Evolutionary conservation across 2,329 filamentous ascomycete genomes (phyloP), one percentile per base, ranked within the genome.

Genomic region (Arthrobotrys entomopaga): DNA sequence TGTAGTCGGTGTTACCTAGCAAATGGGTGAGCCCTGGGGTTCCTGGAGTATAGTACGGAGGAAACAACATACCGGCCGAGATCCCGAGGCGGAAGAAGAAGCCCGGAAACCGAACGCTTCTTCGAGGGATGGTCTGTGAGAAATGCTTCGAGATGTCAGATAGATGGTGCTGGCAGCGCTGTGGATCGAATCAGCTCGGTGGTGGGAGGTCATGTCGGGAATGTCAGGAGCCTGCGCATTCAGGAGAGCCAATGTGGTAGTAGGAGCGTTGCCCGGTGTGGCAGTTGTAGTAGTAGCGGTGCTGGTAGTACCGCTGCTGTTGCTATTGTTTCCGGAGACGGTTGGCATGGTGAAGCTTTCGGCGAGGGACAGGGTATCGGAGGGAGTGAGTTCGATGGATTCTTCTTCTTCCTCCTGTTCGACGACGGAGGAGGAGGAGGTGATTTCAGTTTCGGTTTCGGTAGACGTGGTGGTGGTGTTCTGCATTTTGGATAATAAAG

Each of bases 161-260:
- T 73, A 66, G 56, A 73, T 66, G 16, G 69, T 73, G 42, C 69
- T 73, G 42, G 69, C 69, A 19, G 63, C 56, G 24, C 69, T 73
- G 8, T 65, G 61, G 24, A 73, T 61, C n/a, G 69, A 73, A 57
- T 73, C 69, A 16, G 69, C 56, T 34, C 69, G 38, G 50, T 60
- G 69, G 19, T 61, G 69, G 38, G 61, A 49, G 49, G 50, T 73
- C 38, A 56, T 42, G 26, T 73, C 69, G 53, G 46, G 38, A 19
- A 65, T 24, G 16, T 73, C 69, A 24, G 61, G 48, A 3, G 61
- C 22, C 40, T 60, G 56, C n/a, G 53, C 42, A 57, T 56, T 66
- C 42, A 66, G 52, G 22, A 66, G 40, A 43, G 53, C 52, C 26
- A 58, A 24, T 38, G 63, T 24, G 26, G 52, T 50, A 8, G 40